phyloP scores from a whole-genome alignment of 768 basidiomycete genomes.

The Hebeloma cylindrosporum region DNA sequence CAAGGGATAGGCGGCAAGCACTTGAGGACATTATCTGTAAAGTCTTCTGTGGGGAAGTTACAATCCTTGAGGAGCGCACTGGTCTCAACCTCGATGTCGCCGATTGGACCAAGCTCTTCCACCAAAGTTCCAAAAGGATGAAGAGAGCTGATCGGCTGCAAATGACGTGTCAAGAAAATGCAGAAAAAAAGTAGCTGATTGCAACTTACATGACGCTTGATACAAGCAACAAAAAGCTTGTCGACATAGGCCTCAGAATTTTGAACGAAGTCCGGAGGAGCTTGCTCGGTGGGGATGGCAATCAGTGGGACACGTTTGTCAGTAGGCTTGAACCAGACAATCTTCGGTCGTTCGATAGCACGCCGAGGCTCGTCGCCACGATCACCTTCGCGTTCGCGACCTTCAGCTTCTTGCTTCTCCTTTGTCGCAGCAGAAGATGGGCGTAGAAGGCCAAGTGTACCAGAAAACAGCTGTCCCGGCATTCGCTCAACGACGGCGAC shows the following conservation, averaged over 20 bases:
- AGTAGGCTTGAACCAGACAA: constrained; percentile 99
- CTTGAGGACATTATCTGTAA: constrained; percentile 91
- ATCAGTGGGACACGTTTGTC: constrained; percentile 99
- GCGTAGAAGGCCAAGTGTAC: constrained; percentile 90
- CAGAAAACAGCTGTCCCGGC: constrained; percentile 98
- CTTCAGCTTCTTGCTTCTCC: constrained; percentile 97
- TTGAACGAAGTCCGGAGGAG: constrained; percentile 93
- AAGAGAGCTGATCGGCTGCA: constrained; percentile 87
- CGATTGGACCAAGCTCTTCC: constrained; percentile 96
- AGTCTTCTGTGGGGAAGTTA: constrained; percentile 98
- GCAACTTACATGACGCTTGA: constrained; percentile 95
- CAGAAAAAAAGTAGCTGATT: too few species aligned
- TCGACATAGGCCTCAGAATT: constrained; percentile 89
- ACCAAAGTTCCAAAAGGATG: constrained; percentile 99
- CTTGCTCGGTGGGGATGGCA: constrained; percentile 98
- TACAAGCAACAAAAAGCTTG: constrained; percentile 94
- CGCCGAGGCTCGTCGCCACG: constrained; percentile 81
- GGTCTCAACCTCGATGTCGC: constrained; percentile 98
- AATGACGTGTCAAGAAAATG: background rate
- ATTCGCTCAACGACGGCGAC: constrained; percentile 99
- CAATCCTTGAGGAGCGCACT: constrained; percentile 97
- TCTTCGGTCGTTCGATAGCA: constrained; percentile 89
- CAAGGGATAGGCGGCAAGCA: constrained; percentile 96
- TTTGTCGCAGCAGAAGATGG: constrained; percentile 97
- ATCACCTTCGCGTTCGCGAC: constrained; percentile 95